phyloP scores from a whole-genome alignment of 176 grass and related monocot species.

The Alloteropsis semialata region DNA sequence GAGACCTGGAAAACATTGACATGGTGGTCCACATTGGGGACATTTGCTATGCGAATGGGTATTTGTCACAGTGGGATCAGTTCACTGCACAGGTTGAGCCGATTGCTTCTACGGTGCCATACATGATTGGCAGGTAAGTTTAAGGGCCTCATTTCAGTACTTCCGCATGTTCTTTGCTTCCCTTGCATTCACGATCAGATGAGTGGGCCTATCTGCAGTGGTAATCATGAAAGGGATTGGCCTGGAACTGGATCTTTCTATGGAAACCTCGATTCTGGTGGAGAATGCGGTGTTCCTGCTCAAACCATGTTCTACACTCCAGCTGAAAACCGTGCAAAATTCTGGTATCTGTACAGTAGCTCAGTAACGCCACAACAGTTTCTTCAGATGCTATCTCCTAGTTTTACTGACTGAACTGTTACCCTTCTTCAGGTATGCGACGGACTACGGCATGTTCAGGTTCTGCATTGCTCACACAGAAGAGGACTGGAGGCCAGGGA shows the following conservation, averaged over 20 bases:
- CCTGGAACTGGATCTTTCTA: slow-evolving; percentile 88
- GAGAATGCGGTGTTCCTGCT: slow-evolving; percentile 86
- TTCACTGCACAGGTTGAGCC: slow-evolving; percentile 82
- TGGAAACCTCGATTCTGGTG: slow-evolving; percentile 62
- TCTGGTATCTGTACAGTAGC: slow-evolving; percentile 44
- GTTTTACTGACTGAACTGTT: background rate
- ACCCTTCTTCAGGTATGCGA: slow-evolving; percentile 53
- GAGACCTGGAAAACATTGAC: slow-evolving; percentile 72
- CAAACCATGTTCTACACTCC: slow-evolving; percentile 94
- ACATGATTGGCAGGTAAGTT: slow-evolving; percentile 86
- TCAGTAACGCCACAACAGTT: background rate
- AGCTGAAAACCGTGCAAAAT: slow-evolving; percentile 80
- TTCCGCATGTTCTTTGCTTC: background rate
- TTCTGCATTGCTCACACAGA: slow-evolving; percentile 15
- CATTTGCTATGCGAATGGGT: slow-evolving; percentile 75
- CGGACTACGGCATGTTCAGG: slow-evolving; percentile 27
- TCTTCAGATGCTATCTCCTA: background rate
- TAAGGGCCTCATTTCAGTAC: slow-evolving; percentile 8
- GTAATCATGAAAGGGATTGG: slow-evolving; percentile 95
- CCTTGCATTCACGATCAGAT: background rate
- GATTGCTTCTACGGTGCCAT: slow-evolving; percentile 72
- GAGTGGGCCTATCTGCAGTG: slow-evolving; percentile 30
- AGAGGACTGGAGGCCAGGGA: slow-evolving; percentile 12
- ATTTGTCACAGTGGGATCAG: slow-evolving; percentile 94
- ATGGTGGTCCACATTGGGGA: slow-evolving; percentile 89